These are phyloP conservation scores for Apiotrichum brassicae DNA, from an alignment of 1,284 basidiomycete genomes.

Conservation along the genomic window DNA sequence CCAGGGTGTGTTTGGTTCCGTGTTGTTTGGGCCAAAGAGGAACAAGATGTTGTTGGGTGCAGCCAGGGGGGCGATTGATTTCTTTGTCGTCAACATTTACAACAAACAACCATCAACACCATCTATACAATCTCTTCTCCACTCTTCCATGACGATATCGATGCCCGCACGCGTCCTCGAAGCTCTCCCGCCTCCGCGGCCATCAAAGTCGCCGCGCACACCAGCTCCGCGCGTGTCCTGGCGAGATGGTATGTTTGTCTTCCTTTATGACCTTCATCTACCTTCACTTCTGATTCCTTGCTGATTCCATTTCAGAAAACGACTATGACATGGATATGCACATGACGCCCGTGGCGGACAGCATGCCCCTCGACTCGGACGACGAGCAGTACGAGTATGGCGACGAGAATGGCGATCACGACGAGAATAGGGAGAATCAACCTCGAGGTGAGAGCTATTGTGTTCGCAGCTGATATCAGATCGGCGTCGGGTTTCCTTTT, in stretches of 20 bases:
- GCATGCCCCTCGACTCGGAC: background rate
- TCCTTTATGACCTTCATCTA: too few species aligned
- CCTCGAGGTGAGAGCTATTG: too few species aligned
- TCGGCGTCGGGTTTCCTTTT: background rate
- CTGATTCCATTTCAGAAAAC: too few species aligned
- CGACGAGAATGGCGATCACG: constrained; percentile 1
- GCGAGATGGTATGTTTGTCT: too few species aligned
- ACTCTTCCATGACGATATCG: background rate
- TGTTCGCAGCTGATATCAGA: too few species aligned
- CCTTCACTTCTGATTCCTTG: too few species aligned
- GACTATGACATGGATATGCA: background rate
- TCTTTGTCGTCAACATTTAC: too few species aligned
- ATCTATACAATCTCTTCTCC: background rate
- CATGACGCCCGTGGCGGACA: background rate
- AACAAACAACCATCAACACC: too few species aligned
- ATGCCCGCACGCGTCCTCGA: constrained; percentile 3
- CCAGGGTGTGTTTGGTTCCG: constrained; percentile 5
- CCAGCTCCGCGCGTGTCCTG: too few species aligned
- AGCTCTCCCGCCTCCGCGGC: background rate
- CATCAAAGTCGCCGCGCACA: too few species aligned
- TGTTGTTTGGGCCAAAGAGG: background rate
- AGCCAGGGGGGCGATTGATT: background rate
- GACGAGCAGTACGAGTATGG: constrained; percentile 13
- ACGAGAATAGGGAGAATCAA: background rate
- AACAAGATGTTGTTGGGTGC: too few species aligned